These are phyloP conservation scores for Pestalotiopsis sp. DNA, from an alignment of 2,329 filamentous ascomycete species.

Conservation along the genomic window DNA sequence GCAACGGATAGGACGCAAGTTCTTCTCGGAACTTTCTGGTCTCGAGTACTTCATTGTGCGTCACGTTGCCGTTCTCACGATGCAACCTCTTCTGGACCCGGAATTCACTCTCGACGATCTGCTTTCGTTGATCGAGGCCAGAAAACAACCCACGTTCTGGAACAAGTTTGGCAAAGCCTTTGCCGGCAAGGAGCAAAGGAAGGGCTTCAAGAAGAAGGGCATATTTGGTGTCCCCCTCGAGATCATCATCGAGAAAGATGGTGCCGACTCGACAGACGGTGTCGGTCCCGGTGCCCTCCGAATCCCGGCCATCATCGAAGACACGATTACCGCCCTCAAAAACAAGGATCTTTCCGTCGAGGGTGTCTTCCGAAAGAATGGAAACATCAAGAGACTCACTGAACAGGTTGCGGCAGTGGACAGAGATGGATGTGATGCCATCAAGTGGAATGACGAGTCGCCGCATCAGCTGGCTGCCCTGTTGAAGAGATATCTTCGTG, in stretches of 20 bases:
- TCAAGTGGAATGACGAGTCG: constrained; percentile 85
- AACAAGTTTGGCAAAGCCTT: constrained; percentile 97
- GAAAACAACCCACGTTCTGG: constrained; percentile 91
- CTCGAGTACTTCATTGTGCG: constrained; percentile 97
- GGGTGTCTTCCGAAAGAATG: constrained; percentile 98
- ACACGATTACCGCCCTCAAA: constrained; percentile 90
- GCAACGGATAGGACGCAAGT: constrained; percentile 68
- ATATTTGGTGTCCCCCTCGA: constrained; percentile 92
- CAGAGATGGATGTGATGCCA: constrained; percentile 78
- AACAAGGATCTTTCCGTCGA: constrained; percentile 99
- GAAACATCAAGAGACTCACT: constrained; percentile 92
- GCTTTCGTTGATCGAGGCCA: constrained; percentile 87
- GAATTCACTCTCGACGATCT: constrained; percentile 95
- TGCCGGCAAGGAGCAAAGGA: constrained; percentile 75
- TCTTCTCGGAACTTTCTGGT: constrained; percentile 94
- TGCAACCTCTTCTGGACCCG: constrained; percentile 88
- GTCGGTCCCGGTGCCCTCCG: constrained; percentile 89
- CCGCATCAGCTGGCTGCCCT: constrained; percentile 93
- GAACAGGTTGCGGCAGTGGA: constrained; percentile 88
- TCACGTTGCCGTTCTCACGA: constrained; percentile 90
- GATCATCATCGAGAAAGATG: constrained; percentile 86
- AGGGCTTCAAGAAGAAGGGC: constrained; percentile 85
- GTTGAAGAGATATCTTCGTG: constrained; percentile 91
- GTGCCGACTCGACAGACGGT: constrained; percentile 96
- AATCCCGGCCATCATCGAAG: constrained; percentile 93